Evolutionary conservation across 345 rosid genomes (phyloP), one percentile per base, ranked within the genome.

Genomic region (Syzygium grande): DNA sequence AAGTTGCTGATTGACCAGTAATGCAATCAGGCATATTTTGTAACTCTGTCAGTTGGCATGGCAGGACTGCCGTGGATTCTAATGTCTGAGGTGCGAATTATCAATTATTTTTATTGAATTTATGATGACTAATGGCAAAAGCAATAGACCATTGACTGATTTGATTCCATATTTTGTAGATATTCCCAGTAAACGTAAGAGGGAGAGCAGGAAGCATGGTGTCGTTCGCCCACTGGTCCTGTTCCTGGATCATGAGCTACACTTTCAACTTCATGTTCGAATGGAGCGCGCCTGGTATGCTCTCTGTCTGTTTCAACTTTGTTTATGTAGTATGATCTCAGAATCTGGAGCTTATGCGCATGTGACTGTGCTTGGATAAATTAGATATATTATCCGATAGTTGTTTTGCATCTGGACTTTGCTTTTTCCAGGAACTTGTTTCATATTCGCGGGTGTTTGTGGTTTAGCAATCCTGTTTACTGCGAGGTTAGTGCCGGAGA

Each of bases 211-310:
- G 99, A 80, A 97, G 99, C 94, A 87, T 94, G 90, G 97, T 95
- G 88, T 94, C 95, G 49, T 84, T 97, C 7, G 98, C 93, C 89
- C 95, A 95, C 53, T 95, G 98, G 99, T 88, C 93, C 9, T 95
- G 99, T 84, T 98, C 99, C 89, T 97, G 98, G 99, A 91, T 92
- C 84, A 95, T 95, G 87, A 94, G 97, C n/a, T 97, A 92, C 89
- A 92, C 96, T 84, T 97, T 94, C 92, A 96, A 95, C 92, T 97
- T 97, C 89, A 93, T 96, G 65, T 68, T 95, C 92, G 90, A 88
- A 89, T 96, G 98, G 99, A 95, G 95, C 86, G 89, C 97, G 54
- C 89, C 97, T 43, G 98, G 98, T 96, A 46, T 17, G 78, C 54
- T 68, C 46, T 34, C 52, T 49, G 46, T 73, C 83, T 51, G 10